These are phyloP conservation scores for Coleophoma eucalyptorum DNA, from an alignment of 2,329 filamentous ascomycete species.

Conservation along the genomic window DNA sequence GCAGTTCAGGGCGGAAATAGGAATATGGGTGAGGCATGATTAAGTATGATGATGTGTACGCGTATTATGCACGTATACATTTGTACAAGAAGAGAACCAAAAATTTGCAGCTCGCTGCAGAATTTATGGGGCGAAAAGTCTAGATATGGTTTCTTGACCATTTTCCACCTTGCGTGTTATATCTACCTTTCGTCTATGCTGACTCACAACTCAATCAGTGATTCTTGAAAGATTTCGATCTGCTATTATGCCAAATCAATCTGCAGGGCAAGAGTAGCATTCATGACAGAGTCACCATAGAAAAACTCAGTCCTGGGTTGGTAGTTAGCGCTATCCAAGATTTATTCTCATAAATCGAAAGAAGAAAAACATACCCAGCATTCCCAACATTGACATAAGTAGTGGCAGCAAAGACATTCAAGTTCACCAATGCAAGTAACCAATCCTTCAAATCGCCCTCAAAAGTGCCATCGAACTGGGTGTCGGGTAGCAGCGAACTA, in stretches of 20 bases:
- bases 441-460: conserved; percentile 37
- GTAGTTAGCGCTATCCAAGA: background rate
- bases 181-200: too few species aligned
- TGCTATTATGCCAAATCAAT: conserved; percentile 12
- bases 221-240: too few species aligned
- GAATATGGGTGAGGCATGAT: too few species aligned
- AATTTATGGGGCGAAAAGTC: too few species aligned
- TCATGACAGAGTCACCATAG: conserved; percentile 16
- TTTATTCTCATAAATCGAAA: background rate
- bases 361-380: conserved; percentile 23
- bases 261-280: conserved; percentile 15
- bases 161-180: too few species aligned
- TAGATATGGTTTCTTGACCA: too few species aligned
- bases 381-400: conserved; percentile 41
- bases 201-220: too few species aligned
- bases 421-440: conserved; percentile 32
- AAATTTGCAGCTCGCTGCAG: too few species aligned
- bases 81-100: too few species aligned
- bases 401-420: conserved; percentile 30
- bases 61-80: too few species aligned
- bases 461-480: conserved; percentile 33
- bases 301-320: conserved; percentile 16
- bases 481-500: conserved; percentile 31
- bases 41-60: too few species aligned
- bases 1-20: too few species aligned